These are phyloP conservation scores for Hygrocybe punicea DNA, from an alignment of 768 basidiomycete species.

Conservation along the genomic window DNA sequence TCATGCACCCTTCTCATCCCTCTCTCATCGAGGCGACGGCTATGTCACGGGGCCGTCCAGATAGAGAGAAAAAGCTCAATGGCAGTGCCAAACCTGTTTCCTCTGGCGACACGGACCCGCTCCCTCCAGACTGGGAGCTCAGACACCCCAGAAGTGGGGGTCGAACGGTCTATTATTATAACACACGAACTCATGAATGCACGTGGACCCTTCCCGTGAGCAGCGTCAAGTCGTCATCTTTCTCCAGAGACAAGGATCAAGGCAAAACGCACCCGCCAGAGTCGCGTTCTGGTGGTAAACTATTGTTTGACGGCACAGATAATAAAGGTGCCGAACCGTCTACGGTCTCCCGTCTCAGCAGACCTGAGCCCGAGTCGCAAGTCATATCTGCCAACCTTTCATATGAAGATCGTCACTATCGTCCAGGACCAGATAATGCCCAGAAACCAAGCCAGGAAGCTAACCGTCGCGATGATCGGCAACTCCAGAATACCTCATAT, in stretches of 20 bases:
- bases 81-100: slow-evolving; percentile 20
- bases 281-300: neutral
- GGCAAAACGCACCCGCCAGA: neutral
- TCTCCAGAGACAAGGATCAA: slow-evolving; percentile 4
- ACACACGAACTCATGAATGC: slow-evolving; percentile 50
- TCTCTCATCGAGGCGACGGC: slow-evolving; percentile 60
- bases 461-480: slow-evolving; percentile 23
- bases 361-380: slow-evolving; percentile 14
- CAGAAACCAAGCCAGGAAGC: slow-evolving; percentile 17
- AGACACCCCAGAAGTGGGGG: slow-evolving; percentile 49
- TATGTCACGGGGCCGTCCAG: slow-evolving; percentile 47
- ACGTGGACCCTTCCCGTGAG: slow-evolving; percentile 56
- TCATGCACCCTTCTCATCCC: slow-evolving; percentile 53
- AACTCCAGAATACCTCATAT: slow-evolving; percentile 9
- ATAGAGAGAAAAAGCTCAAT: slow-evolving; percentile 41
- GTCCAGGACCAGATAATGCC: slow-evolving; percentile 38
- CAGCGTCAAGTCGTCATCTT: slow-evolving; percentile 22
- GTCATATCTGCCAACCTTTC: slow-evolving; percentile 39
- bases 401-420: slow-evolving; percentile 64
- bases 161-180: slow-evolving; percentile 55
- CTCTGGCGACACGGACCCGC: slow-evolving; percentile 24
- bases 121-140: slow-evolving; percentile 62
- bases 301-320: neutral
- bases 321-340: neutral
- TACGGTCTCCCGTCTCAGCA: slow-evolving; percentile 13